A percentile compares a stretch with the other conserved stretches of the same genome.
phyloP scores from a whole-genome alignment of 441 rosid genomes.

The Aquilaria agallochum region DNA sequence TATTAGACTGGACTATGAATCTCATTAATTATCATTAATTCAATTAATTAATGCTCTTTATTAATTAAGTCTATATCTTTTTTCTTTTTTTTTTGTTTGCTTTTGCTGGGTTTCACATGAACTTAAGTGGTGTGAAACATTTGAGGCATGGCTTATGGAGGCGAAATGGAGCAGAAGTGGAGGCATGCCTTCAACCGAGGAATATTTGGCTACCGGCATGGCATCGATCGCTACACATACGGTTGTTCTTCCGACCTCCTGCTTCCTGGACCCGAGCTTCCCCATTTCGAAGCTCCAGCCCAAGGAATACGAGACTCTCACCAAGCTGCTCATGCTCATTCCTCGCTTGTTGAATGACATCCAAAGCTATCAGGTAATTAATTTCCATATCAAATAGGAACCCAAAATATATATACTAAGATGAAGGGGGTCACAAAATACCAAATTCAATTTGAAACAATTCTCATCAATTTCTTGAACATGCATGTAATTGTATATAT shows the following conservation, averaged over 20 bases:
- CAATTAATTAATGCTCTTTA: too few relatives aligned
- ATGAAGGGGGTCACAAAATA: too few relatives aligned
- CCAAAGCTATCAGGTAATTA: conserved; percentile 50
- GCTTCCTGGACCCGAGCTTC: conserved; percentile 26
- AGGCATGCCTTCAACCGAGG: conserved; percentile 27
- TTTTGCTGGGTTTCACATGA: not conserved
- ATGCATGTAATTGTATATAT: too few relatives aligned
- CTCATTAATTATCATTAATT: too few relatives aligned
- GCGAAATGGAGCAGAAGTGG: conserved; percentile 49
- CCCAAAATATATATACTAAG: too few relatives aligned
- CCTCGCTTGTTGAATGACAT: conserved; percentile 58
- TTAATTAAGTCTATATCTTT: conserved; percentile 3
- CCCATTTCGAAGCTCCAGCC: conserved; percentile 24
- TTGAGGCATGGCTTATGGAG: conserved; percentile 56
- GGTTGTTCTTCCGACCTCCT: conserved; percentile 38
- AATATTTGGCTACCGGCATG: conserved; percentile 46
- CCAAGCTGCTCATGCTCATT: conserved; percentile 44
- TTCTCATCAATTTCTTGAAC: too few relatives aligned
- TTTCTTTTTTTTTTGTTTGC: not conserved
- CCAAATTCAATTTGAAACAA: too few relatives aligned
- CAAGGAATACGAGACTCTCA: conserved; percentile 29
- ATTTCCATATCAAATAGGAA: too few relatives aligned
- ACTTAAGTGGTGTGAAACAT: conserved; percentile 66
- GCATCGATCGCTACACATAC: conserved; percentile 51
- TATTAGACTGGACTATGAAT: not conserved